Percentiles rank a stretch among this genome's conserved stretches.
Evolutionary conservation across 805 yeast species (phyloP).

Genomic region (Kurtzmaniella cleridarum): DNA sequence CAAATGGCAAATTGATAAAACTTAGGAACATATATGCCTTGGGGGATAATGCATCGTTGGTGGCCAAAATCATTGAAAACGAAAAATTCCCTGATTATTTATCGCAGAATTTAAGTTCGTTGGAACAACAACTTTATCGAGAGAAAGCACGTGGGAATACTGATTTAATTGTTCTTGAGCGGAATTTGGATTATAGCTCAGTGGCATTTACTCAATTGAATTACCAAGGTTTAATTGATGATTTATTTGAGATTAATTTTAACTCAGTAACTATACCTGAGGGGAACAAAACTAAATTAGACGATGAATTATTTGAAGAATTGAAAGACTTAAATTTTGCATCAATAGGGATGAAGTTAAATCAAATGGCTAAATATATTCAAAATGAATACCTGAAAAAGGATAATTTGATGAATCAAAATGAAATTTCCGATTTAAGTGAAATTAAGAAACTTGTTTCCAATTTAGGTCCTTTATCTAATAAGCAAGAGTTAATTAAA

Average conservation of each 20-base stretch:
- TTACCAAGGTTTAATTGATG: constrained; percentile 79
- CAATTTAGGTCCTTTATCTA: constrained; percentile 60
- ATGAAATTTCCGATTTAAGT: constrained; percentile 3
- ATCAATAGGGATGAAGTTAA: constrained; percentile 68
- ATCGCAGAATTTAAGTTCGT: constrained; percentile 27
- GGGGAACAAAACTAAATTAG: constrained; percentile 13
- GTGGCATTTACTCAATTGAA: constrained; percentile 72
- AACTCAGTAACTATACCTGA: constrained; percentile 23
- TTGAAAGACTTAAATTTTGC: constrained; percentile 72
- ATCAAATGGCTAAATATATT: constrained; percentile 61
- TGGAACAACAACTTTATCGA: constrained; percentile 33
- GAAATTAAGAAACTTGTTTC: constrained; percentile 72
- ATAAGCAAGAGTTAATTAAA: constrained; percentile 61
- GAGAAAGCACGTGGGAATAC: constrained; percentile 43
- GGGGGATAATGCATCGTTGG: constrained; percentile 50
- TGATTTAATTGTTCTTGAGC: constrained; percentile 73
- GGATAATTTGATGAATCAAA: constrained; percentile 13
- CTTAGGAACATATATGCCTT: constrained; percentile 53
- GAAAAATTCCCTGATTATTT: constrained; percentile 30
- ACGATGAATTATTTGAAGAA: constrained; percentile 45
- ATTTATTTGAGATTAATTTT: constrained; percentile 48
- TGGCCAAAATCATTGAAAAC: constrained; percentile 38
- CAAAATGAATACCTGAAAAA: constrained; percentile 51
- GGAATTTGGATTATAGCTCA: constrained; percentile 69
- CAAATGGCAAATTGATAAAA: constrained; percentile 22